Evolutionary conservation across 2,329 filamentous ascomycete species (phyloP), one percentile per base, ranked within the genome.

Genomic region (Zarea fungicola): DNA sequence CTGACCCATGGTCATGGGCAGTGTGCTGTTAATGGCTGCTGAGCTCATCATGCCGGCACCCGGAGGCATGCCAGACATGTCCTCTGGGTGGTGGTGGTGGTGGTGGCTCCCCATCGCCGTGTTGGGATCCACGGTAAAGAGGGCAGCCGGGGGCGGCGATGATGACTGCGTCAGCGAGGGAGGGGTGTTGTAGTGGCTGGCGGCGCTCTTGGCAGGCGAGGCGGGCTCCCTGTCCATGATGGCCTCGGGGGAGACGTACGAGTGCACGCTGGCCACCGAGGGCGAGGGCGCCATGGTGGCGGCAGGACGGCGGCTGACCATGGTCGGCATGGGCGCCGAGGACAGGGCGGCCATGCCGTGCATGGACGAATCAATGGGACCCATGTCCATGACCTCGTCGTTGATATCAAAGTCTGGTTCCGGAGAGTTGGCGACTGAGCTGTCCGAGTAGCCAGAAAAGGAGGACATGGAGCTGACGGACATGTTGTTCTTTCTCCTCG

Each of bases 161-260:
- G 77, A 78, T 19, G 78, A 79, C 52, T 78, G 74, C n/a, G 79
- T 81, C 25, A 83, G 73, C 52, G 77, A 78, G 1, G 80, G 80
- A 5, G 78, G 77, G 4, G 79, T 79, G 62, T 76, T 78, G 62
- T 74, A 78, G 49, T 75, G 72, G 62, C 77, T 78, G 16, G 64
- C 61, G 4, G 65, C 62, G 59, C 74, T 78, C 64, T 75, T 79
- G 29, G 73, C 66, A 1, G 78, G 76, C 9, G 77, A 77, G 7
- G 58, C 59, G 2, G 72, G 65, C 40, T 70, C 66, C 42, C 56
- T 61, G 21, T 70, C 69, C 57, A 68, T 67, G 37, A 71, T 65
- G n/a, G 68, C 67, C 42, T 71, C 66, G 6, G 74, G 74, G 2
- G 75, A 77, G 14, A 75, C 67, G 49, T 74, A 77, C 4, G 68